These are phyloP conservation scores for Leptomonas pyrrhocoris DNA, from an alignment of 208 protist species.

Conservation along the genomic window DNA sequence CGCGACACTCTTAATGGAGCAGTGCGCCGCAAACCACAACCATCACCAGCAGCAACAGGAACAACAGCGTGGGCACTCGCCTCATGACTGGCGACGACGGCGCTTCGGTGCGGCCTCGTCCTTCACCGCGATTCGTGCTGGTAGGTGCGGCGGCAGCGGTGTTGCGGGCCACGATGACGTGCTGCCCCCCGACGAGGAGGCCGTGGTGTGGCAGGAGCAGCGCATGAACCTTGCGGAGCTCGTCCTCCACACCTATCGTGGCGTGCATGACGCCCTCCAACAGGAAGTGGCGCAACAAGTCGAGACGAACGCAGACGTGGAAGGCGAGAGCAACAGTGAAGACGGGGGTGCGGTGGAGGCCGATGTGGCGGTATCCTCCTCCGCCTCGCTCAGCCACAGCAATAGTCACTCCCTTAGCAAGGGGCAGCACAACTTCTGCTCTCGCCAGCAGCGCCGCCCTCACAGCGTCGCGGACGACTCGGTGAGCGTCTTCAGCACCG, in stretches of 20 bases:
- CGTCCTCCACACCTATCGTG: constrained; percentile 48
- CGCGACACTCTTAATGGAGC: constrained; percentile 10
- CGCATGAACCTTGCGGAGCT: constrained; percentile 53
- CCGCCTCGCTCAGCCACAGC: neutral
- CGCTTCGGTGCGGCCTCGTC: neutral
- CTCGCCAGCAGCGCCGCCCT: neutral
- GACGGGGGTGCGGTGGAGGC: constrained; percentile 1
- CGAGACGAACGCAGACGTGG: neutral
- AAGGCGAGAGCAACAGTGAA: neutral
- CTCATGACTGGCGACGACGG: neutral
- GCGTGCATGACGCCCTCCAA: constrained; percentile 19
- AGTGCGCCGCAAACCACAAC: constrained; percentile 27
- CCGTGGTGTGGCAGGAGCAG: constrained; percentile 29
- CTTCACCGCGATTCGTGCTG: neutral
- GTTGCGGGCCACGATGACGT: constrained; percentile 26
- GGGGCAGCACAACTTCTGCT: neutral
- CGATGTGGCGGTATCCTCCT: neutral
- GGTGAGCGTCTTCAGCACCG: constrained; percentile 16
- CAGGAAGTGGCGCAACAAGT: constrained; percentile 16
- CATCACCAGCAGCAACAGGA: constrained; percentile 16
- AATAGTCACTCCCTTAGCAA: too few species aligned
- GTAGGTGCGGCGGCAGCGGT: constrained; percentile 9
- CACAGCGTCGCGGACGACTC: constrained; percentile 19
- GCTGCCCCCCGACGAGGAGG: constrained; percentile 29
- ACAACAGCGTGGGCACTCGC: neutral